Conservation (phyloP, 192 early-diverging fungal species). For the Paraglomus brasilianum region DNA sequence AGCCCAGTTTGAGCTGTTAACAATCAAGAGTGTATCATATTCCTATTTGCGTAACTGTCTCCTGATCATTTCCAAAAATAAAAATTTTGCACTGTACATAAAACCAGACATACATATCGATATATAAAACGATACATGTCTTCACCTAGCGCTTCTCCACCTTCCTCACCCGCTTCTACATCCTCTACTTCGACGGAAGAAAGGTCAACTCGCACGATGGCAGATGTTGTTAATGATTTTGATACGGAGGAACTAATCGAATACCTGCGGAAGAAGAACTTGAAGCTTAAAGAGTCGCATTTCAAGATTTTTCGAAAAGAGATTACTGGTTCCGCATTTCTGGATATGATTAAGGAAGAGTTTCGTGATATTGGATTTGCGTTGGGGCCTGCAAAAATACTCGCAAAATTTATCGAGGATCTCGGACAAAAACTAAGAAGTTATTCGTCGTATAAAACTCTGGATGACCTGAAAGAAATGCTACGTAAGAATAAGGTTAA, state of each 20-base stretch:
- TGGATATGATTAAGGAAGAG: neutral
- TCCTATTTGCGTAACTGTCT: no score
- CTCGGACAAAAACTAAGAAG: neutral
- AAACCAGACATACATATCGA: no score
- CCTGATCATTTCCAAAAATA: no score
- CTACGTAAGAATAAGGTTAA: neutral
- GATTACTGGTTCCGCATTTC: constrained; percentile 9
- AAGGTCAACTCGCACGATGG: constrained; percentile 3
- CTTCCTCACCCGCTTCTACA: neutral
- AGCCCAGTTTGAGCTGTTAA: no score
- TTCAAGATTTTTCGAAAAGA: neutral
- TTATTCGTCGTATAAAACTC: neutral
- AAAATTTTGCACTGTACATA: no score
- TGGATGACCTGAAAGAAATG: neutral
- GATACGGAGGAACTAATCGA: neutral
- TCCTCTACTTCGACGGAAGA: neutral
- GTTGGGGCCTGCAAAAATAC: neutral
- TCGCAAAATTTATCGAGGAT: neutral
- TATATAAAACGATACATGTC: no score
- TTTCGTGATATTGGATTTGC: neutral
- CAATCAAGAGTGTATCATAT: no score
- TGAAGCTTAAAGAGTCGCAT: neutral
- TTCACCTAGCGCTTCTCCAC: no score
- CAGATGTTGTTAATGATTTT: neutral
- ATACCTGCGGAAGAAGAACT: neutral